Base-by-base conservation (phyloP, 495 filamentous ascomycete genomes). In the Thermochaetoides thermophila region DNA sequence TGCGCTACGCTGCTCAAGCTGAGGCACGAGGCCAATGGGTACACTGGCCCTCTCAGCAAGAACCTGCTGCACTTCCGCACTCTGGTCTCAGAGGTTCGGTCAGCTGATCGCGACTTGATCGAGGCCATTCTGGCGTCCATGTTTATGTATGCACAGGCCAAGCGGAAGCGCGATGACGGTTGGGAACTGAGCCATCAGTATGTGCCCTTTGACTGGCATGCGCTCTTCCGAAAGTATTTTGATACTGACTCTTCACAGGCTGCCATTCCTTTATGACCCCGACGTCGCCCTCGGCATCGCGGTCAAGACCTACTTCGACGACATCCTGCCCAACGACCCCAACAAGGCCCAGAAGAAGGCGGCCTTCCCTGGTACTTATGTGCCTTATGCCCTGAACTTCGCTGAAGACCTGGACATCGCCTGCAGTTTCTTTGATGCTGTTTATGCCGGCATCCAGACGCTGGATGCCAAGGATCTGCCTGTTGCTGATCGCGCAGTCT, bases 41-140 rank as follows among this genome's bases (percentile, higher is more conserved):
- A 93, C 56, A 95, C 89, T 16, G 89, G 89, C 1, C 89, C 89
- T 0, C 65, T 99, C 1, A 94, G 81, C 63, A 76, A 86, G 48
- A 81, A 89, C 44, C 65, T 96, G 27, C 66, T 96, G 8, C 78
- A 76, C 18, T 96, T 84, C 60, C 81, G 84, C 38, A 84, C 84
- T 0, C 63, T 95, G 38, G 76, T 80, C 24, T 75, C 75, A 6
- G 74, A 80, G 37, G 75, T 94, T 20, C 82, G 86, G 13, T 64
- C 72, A 33, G 71, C 72, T 24, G 61, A 89, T 37, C 70, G 89
- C 34, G 87, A 87, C 51, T 56, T 94, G 25, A 58, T 86, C 20
- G 91, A 99, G 57, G 77, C 81, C 39, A 66, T 80, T 18, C 53
- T 84, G 16, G 70, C 74, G n/a, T 71, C 76, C 18, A 64, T 95